These are phyloP conservation scores for Linderniella brevidens DNA, from an alignment of 257 asterid genomes.

Conservation along the genomic window DNA sequence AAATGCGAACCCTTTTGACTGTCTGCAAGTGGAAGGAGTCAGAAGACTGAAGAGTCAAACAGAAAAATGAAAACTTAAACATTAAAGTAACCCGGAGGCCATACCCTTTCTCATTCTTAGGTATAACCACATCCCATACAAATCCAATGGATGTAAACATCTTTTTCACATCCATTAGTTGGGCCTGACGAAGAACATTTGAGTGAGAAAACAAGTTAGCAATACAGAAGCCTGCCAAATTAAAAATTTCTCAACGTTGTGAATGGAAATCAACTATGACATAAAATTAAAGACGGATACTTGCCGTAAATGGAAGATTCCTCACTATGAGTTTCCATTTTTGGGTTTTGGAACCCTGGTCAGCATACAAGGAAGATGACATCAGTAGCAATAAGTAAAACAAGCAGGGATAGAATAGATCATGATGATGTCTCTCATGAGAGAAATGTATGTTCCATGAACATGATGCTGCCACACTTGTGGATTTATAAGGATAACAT, in stretches of 20 bases:
- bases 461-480: neutral
- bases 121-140: constrained; percentile 88
- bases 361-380: constrained; percentile 9
- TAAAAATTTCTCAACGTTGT: no score
- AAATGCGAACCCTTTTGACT: constrained; percentile 85
- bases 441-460: neutral
- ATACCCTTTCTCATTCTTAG: constrained; percentile 78
- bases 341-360: constrained; percentile 85
- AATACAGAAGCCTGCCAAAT: neutral
- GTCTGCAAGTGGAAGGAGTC: constrained; percentile 28
- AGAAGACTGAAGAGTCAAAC: constrained; percentile 9
- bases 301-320: constrained; percentile 91
- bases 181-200: constrained; percentile 38
- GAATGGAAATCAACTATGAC: no score
- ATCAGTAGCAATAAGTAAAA: constrained; percentile 5
- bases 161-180: constrained; percentile 49
- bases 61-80: neutral
- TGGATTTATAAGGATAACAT: neutral
- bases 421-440: neutral
- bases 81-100: constrained; percentile 7
- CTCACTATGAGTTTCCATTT: constrained; percentile 90
- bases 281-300: neutral
- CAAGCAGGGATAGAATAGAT: neutral
- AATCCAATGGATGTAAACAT: constrained; percentile 65
- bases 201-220: constrained; percentile 7